These are phyloP conservation scores for Talaromyces sp. DNA, from an alignment of 2,329 filamentous ascomycete species.

Conservation along the genomic window DNA sequence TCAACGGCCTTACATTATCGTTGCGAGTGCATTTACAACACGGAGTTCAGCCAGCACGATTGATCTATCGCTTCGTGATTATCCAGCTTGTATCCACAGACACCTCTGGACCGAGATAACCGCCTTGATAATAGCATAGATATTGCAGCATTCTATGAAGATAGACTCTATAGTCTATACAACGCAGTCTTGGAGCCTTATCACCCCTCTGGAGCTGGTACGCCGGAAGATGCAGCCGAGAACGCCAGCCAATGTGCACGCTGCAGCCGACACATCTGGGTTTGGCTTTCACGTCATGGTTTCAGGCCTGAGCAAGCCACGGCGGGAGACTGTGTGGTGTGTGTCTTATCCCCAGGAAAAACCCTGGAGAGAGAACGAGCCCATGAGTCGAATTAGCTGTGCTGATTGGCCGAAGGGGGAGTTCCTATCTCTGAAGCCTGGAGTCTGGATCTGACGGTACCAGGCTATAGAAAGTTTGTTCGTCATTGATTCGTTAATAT, in stretches of 20 bases:
- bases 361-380: not conserved
- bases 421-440: not conserved
- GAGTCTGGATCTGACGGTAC: not conserved
- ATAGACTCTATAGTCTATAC: not conserved
- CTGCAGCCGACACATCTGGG: not conserved
- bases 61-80: not conserved
- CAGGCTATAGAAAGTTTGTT: no score
- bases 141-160: no score
- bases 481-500: no score
- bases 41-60: no score
- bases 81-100: not conserved
- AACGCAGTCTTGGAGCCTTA: not conserved
- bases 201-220: not conserved
- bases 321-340: not conserved
- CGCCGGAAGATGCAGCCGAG: not conserved
- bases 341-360: not conserved
- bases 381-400: not conserved
- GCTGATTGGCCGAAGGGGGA: not conserved
- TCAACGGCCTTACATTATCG: not conserved
- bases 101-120: not conserved
- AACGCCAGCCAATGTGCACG: not conserved
- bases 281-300: not conserved
- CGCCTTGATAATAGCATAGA: no score
- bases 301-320: not conserved
- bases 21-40: no score